Conservation (phyloP, 2,329 filamentous ascomycete species). For the Periconia sp. region DNA sequence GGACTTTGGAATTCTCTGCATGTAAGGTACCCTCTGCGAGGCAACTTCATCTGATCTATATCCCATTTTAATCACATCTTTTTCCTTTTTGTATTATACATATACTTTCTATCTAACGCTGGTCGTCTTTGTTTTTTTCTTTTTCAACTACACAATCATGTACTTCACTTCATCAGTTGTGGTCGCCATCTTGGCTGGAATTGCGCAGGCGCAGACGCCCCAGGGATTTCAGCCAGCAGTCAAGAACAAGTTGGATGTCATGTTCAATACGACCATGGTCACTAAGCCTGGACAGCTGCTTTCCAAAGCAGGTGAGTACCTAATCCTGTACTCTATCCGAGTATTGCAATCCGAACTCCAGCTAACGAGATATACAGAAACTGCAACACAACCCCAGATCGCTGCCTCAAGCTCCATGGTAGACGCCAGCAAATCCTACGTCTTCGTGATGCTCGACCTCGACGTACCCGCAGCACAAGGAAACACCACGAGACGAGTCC, state of each 20-base stretch:
- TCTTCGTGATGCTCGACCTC: conserved; percentile 42
- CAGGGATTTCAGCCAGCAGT: conserved; percentile 30
- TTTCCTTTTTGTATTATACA: conserved; percentile 4
- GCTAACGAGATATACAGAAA: conserved; percentile 21
- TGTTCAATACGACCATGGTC: conserved; percentile 36
- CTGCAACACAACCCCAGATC: conserved; percentile 28
- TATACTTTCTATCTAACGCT: conserved; percentile 2
- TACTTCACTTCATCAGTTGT: conserved; percentile 26
- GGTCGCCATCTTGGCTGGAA: conserved; percentile 20
- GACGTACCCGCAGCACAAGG: conserved; percentile 32
- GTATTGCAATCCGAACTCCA: background rate
- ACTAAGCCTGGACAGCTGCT: conserved; percentile 28
- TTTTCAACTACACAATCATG: conserved; percentile 16
- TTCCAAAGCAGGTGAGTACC: conserved; percentile 29
- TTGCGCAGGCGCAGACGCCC: conserved; percentile 37
- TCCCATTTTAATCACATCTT: conserved; percentile 3
- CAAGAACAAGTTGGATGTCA: conserved; percentile 30
- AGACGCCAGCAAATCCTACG: conserved; percentile 24
- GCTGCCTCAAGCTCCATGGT: conserved; percentile 21
- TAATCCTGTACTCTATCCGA: background rate
- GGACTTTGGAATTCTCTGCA: conserved; percentile 1
- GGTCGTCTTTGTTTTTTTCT: background rate
- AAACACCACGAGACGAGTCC: conserved; percentile 27
- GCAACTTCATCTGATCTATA: background rate
- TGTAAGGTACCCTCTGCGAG: conserved; percentile 5